Percentiles rank a stretch among this genome's conserved stretches.
These are phyloP conservation scores for Pseudonitzschia multiseries DNA, from an alignment of 108 stramenopile species.

Conservation along the genomic window DNA sequence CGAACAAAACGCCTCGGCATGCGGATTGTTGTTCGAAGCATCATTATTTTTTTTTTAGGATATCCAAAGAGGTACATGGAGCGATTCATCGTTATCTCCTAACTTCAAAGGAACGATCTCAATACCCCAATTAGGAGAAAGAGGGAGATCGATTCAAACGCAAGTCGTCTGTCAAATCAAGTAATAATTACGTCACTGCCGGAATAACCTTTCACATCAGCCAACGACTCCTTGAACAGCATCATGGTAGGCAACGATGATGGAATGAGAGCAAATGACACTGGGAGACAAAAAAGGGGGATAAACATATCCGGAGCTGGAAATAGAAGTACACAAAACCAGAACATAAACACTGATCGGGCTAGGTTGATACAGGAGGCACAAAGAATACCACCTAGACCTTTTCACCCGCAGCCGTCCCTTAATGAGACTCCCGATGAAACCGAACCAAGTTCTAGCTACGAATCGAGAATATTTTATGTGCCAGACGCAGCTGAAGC, in stretches of 20 bases:
- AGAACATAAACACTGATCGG: background rate
- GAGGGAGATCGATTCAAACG: background rate
- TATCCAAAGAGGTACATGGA: no score
- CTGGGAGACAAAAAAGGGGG: background rate
- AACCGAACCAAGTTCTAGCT: constrained; percentile 52
- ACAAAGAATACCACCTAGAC: constrained; percentile 20
- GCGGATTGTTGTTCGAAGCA: no score
- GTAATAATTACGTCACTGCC: background rate
- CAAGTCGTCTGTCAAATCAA: no score
- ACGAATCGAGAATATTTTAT: constrained; percentile 34
- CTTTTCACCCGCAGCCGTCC: constrained; percentile 35
- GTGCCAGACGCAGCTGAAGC: constrained; percentile 21
- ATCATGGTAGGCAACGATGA: background rate
- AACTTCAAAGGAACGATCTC: no score
- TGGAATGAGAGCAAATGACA: background rate
- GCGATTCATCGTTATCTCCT: no score
- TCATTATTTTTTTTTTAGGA: no score
- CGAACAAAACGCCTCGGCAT: no score
- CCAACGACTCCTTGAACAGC: background rate
- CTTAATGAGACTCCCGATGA: constrained; percentile 49
- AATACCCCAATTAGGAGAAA: background rate
- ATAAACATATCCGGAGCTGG: no score
- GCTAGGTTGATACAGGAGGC: background rate
- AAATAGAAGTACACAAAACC: background rate
- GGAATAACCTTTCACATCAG: background rate